Conservation (phyloP, 2,329 filamentous ascomycete genomes). For the Colletotrichum higginsianum region DNA sequence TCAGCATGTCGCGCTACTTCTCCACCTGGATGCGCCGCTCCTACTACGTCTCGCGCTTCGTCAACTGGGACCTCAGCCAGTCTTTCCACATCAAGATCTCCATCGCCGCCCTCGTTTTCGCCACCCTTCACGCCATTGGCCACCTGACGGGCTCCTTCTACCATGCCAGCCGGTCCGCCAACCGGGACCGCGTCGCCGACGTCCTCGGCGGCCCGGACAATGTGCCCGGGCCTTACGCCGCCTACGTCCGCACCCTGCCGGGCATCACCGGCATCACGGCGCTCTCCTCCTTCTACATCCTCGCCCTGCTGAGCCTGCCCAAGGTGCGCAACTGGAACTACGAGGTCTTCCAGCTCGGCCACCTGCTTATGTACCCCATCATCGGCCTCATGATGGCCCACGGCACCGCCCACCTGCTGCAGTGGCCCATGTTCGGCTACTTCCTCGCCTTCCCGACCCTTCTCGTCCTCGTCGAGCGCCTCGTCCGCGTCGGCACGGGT, state of each 20-base stretch:
- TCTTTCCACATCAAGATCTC: constrained; percentile 71
- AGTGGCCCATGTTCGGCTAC: constrained; percentile 71
- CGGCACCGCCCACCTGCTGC: constrained; percentile 64
- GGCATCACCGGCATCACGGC: constrained; percentile 66
- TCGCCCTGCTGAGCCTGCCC: constrained; percentile 65
- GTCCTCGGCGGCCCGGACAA: constrained; percentile 62
- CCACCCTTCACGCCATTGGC: constrained; percentile 67
- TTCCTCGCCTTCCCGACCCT: constrained; percentile 69
- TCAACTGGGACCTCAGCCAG: constrained; percentile 71
- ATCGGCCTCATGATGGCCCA: constrained; percentile 70
- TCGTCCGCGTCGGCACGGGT: constrained; percentile 60
- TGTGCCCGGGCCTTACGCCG: constrained; percentile 60
- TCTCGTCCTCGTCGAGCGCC: constrained; percentile 64
- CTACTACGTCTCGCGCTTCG: constrained; percentile 66
- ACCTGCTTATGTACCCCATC: constrained; percentile 72
- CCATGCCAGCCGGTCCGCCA: constrained; percentile 61
- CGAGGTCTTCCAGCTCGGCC: constrained; percentile 70
- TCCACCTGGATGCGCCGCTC: constrained; percentile 67
- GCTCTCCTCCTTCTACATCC: constrained; percentile 64
- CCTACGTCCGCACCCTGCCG: constrained; percentile 62
- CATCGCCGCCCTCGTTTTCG: constrained; percentile 63
- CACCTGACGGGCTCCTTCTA: constrained; percentile 68
- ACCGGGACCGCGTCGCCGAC: constrained; percentile 60
- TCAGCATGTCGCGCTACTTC: constrained; percentile 72
- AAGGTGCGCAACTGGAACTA: constrained; percentile 66